A percentile compares a stretch with the other conserved stretches of the same genome.
These are phyloP conservation scores for Brassica nigra DNA, from an alignment of 345 rosid genomes.

Conservation along the genomic window DNA sequence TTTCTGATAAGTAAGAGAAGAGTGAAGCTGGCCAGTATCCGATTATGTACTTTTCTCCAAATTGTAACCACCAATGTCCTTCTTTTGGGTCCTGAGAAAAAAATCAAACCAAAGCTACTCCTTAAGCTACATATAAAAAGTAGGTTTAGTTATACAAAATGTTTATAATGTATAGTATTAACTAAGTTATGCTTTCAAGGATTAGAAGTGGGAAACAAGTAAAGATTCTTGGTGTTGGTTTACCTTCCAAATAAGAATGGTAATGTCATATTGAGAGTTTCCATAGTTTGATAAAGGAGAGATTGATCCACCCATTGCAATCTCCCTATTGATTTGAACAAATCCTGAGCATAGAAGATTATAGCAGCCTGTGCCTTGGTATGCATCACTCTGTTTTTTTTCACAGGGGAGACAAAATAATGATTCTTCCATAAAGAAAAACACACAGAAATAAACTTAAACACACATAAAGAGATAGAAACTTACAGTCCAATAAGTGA, in stretches of 20 bases:
- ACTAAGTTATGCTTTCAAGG: background rate
- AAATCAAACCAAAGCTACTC: background rate
- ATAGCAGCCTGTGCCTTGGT: constrained; percentile 82
- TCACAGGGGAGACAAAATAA: constrained; percentile 6
- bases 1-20: constrained; percentile 64
- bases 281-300: constrained; percentile 60
- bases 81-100: constrained; percentile 63
- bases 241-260: constrained; percentile 79
- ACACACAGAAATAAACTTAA: constrained; percentile 9
- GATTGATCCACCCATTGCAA: constrained; percentile 79
- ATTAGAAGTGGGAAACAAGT: background rate
- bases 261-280: constrained; percentile 67
- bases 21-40: constrained; percentile 77
- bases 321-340: constrained; percentile 68
- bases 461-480: constrained; percentile 7
- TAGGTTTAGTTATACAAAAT: background rate
- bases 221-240: background rate
- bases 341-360: constrained; percentile 75
- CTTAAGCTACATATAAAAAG: background rate
- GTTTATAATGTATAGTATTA: background rate
- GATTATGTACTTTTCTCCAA: constrained; percentile 59
- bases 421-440: background rate
- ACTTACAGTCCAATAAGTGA: constrained; percentile 84
- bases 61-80: constrained; percentile 85
- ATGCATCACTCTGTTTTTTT: constrained; percentile 66